Conservation (phyloP, 2,329 filamentous ascomycete species). For the Beauveria bassiana region DNA sequence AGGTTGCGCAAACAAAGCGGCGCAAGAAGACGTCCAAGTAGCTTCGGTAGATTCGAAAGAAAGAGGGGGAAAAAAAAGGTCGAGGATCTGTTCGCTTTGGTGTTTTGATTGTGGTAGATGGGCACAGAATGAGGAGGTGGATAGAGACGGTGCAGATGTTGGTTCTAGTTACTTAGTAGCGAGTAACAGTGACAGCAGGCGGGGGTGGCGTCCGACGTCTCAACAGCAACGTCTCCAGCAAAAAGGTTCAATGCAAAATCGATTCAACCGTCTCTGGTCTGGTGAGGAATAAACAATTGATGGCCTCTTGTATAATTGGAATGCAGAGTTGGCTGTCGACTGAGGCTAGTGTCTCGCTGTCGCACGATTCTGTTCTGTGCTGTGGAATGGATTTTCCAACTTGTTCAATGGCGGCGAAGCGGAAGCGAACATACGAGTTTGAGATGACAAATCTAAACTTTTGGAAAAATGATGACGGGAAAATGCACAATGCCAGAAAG, state of each 20-base stretch:
- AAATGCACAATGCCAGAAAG: not conserved
- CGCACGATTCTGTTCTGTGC: not conserved
- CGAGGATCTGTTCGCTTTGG: not conserved
- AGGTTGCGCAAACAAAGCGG: not conserved
- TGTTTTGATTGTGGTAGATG: not conserved
- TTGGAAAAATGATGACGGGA: not conserved
- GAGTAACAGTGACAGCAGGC: not conserved
- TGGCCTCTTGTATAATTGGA: not conserved
- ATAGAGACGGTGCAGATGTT: not conserved
- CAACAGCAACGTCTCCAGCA: not conserved
- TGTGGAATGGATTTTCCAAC: slow-evolving; percentile 4
- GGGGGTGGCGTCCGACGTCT: not conserved
- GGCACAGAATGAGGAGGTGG: not conserved
- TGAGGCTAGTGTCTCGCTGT: not conserved
- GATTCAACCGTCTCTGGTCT: not conserved
- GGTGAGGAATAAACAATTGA: slow-evolving; percentile 1
- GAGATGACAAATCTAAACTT: not conserved
- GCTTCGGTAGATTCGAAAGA: not conserved
- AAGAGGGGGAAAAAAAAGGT: not conserved
- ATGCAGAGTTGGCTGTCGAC: not conserved
- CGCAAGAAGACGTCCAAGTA: not conserved
- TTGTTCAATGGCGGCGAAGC: not conserved
- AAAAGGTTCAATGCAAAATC: not conserved
- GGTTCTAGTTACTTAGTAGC: not conserved
- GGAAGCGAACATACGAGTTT: not conserved